Base-by-base conservation (phyloP, 2,329 filamentous ascomycete species). In the Coniochaeta hoffmannii region DNA sequence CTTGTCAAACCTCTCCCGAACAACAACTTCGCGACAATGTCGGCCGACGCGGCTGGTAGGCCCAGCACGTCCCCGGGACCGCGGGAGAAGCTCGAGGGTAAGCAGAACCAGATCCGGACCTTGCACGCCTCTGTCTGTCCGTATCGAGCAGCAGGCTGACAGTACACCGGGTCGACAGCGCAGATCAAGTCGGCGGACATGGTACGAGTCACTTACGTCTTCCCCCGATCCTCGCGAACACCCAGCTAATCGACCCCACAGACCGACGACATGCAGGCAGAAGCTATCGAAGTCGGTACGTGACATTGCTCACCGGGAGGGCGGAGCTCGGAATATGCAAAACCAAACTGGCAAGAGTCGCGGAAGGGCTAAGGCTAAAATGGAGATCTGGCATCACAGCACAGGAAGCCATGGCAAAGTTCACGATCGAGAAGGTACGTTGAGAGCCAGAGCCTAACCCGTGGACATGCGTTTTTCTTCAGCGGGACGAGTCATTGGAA, bases 131-230 rank as follows among this genome's bases (percentile, higher is more conserved):
- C 38, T 44, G 17, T 15, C 24, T 19, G 41, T 46, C 4, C 2
- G n/a, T n/a, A n/a, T n/a, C 19, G 26, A 46, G 41, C 24, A 28
- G n/a, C 26, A 22, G 9, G 41, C 41, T 46, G 41, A 46, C 41
- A 46, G 24, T 5, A 10, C 11, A 46, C 22, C 12, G 19, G 24
- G 15, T 26, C 5, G 15, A 64, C 64, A 99, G 94, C 90, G 60
- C 91, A 96, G 76, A 87, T 99, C 74, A 99, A 99, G 80, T 96
- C 92, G 64, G 93, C 90, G 57, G 94, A 99, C 71, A 99, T 99
- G 94, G 94, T 97, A 81, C 19, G 50, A 73, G 11, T 78, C 58
- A n/a, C n/a, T 51, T 58, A 44, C 22, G n/a, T 38, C 52, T 32
- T 49, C 54, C 32, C 26, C 50, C 41, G 56, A 56, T 28, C 54